Conservation (phyloP, 768 basidiomycete genomes). For the Rhizopogon vesiculosus region DNA sequence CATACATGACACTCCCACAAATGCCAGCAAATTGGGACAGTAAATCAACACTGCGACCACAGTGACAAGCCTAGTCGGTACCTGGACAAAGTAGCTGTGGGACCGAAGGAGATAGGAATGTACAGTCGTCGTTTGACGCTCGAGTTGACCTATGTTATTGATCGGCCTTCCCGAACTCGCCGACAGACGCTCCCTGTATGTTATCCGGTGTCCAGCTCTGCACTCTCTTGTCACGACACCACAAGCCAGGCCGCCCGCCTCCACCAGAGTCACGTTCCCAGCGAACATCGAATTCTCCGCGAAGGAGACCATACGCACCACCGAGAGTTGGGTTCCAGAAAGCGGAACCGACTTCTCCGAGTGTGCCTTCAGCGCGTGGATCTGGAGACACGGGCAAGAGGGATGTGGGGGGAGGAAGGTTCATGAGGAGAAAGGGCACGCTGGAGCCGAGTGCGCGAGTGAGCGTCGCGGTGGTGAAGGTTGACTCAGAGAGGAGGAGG, state of each 20-base stretch:
- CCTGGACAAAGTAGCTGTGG: too few species aligned
- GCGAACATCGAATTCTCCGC: slow-evolving; percentile 57
- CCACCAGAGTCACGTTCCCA: slow-evolving; percentile 46
- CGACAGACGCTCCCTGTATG: too few species aligned
- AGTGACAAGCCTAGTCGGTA: too few species aligned
- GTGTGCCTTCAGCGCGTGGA: background rate
- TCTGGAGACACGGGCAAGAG: slow-evolving; percentile 2
- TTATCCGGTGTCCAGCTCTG: slow-evolving; percentile 16
- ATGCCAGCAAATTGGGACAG: too few species aligned
- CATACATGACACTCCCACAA: too few species aligned
- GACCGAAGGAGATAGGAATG: too few species aligned
- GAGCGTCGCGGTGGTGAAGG: slow-evolving; percentile 69
- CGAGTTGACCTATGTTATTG: too few species aligned
- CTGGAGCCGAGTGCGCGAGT: slow-evolving; percentile 69
- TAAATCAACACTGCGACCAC: too few species aligned
- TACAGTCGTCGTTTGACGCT: too few species aligned
- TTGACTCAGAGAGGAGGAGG: slow-evolving; percentile 74
- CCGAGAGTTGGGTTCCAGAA: slow-evolving; percentile 69
- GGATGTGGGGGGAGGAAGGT: slow-evolving; percentile 51
- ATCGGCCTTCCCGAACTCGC: too few species aligned
- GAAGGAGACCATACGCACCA: slow-evolving; percentile 48
- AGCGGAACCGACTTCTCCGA: slow-evolving; percentile 39
- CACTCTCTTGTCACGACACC: slow-evolving; percentile 30
- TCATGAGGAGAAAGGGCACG: slow-evolving; percentile 75
- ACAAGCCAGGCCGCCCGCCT: slow-evolving; percentile 31